Evolutionary conservation across 331 rosid genomes (phyloP).

Genomic region (Prunus yedoensis): DNA sequence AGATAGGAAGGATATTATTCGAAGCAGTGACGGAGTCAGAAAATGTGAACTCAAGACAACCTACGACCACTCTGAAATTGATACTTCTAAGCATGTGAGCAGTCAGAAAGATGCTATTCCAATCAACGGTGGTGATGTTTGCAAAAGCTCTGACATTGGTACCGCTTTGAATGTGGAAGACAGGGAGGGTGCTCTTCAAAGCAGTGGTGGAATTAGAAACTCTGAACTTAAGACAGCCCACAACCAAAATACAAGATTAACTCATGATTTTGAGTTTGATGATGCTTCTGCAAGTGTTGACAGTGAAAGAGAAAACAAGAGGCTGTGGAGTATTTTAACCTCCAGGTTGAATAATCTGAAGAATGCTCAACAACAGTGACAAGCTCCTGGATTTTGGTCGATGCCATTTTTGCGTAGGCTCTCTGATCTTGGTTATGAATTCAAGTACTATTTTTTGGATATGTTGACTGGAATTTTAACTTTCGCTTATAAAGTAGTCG

Average conservation of each 20-base stretch:
- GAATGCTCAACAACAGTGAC: slow-evolving; percentile 8
- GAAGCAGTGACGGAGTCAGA: not conserved
- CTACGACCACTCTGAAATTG: not conserved
- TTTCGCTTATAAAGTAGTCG: too few relatives aligned
- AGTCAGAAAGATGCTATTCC: not conserved
- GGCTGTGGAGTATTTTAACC: not conserved
- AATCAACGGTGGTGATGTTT: not conserved
- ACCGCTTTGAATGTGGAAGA: not conserved
- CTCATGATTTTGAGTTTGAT: not conserved
- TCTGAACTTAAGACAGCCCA: not conserved
- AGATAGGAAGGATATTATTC: not conserved
- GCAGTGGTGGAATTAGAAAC: not conserved
- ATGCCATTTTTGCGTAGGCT: not conserved
- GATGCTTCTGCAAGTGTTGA: not conserved
- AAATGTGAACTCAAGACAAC: not conserved
- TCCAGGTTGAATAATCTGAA: not conserved
- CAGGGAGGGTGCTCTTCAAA: not conserved
- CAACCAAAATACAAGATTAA: not conserved
- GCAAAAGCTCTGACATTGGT: not conserved
- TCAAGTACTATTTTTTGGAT: too few relatives aligned
- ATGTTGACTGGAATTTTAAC: too few relatives aligned
- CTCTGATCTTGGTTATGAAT: not conserved
- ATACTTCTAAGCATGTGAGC: not conserved
- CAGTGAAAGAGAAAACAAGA: not conserved
- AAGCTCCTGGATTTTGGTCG: not conserved